Conservation (phyloP, 495 filamentous ascomycete genomes). For the Penicillium dipodomyicola region DNA sequence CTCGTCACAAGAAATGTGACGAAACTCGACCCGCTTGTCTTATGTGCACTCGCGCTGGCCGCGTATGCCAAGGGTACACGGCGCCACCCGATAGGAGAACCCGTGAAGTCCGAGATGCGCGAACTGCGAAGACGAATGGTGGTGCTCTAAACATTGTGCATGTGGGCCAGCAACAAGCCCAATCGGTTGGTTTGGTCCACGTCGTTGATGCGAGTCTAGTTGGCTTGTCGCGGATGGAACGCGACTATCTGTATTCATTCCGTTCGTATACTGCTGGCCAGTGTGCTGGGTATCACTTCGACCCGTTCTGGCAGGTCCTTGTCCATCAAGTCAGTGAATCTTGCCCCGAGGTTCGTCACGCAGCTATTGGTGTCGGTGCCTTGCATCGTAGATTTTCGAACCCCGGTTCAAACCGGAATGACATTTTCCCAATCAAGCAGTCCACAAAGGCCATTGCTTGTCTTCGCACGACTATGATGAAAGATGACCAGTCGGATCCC, state of each 20-base stretch:
- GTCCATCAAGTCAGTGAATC: conserved; percentile 48
- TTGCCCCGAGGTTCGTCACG: conserved; percentile 49
- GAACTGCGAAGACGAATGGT: background rate
- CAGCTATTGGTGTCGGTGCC: conserved; percentile 43
- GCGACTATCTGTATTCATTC: conserved; percentile 10
- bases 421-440: conserved; percentile 38
- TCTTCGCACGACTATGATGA: conserved; percentile 23
- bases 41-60: conserved; percentile 48
- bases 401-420: background rate
- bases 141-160: background rate
- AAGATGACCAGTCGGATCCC: background rate
- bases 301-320: conserved; percentile 49
- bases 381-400: conserved; percentile 31
- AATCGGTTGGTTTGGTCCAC: background rate
- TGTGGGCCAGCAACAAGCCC: background rate
- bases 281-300: conserved; percentile 42
- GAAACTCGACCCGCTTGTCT: conserved; percentile 54
- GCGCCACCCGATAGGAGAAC: conserved; percentile 8
- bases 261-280: conserved; percentile 31
- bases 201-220: conserved; percentile 8
- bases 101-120: conserved; percentile 3
- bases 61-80: conserved; percentile 36
- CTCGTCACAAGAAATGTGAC: conserved; percentile 62
- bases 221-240: conserved; percentile 9
- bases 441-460: conserved; percentile 46